Conservation (phyloP, 495 filamentous ascomycete genomes). For the Hyaloscypha bicolor region DNA sequence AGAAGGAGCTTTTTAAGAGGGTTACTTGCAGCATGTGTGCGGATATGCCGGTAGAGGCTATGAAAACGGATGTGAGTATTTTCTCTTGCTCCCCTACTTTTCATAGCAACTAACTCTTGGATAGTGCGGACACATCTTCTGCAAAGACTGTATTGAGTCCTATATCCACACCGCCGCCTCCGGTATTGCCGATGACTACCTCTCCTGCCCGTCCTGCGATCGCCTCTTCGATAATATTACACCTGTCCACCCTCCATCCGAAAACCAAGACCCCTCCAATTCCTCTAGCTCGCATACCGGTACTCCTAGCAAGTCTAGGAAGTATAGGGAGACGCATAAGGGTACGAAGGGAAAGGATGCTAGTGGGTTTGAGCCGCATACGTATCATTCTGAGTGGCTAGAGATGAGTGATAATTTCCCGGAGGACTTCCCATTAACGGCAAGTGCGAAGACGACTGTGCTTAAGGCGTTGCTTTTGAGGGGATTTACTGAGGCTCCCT, state of each 20-base stretch:
- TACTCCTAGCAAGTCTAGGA: neutral
- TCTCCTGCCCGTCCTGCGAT: neutral
- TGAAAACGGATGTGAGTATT: slow-evolving; percentile 20
- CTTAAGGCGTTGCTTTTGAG: slow-evolving; percentile 35
- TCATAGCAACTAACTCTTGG: neutral
- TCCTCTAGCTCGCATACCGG: neutral
- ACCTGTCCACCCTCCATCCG: neutral
- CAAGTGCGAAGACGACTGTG: slow-evolving; percentile 37
- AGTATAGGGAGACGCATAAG: neutral
- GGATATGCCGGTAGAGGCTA: slow-evolving; percentile 15
- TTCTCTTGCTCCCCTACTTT: neutral
- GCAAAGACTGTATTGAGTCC: slow-evolving; percentile 25
- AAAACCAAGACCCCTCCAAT: neutral
- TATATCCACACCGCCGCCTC: slow-evolving; percentile 2
- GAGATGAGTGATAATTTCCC: slow-evolving; percentile 19
- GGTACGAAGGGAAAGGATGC: slow-evolving; percentile 27
- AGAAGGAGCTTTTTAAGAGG: slow-evolving; percentile 18
- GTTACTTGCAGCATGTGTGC: slow-evolving; percentile 23
- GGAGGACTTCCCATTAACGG: slow-evolving; percentile 16
- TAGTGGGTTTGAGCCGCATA: slow-evolving; percentile 27
- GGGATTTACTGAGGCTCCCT: slow-evolving; percentile 38
- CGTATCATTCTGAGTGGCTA: slow-evolving; percentile 18
- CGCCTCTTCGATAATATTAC: neutral
- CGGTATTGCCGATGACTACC: neutral
- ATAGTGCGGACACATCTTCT: slow-evolving; percentile 40